Base-by-base conservation (phyloP, 1,284 basidiomycete species). In the Cutaneotrichosporon dermatis region DNA sequence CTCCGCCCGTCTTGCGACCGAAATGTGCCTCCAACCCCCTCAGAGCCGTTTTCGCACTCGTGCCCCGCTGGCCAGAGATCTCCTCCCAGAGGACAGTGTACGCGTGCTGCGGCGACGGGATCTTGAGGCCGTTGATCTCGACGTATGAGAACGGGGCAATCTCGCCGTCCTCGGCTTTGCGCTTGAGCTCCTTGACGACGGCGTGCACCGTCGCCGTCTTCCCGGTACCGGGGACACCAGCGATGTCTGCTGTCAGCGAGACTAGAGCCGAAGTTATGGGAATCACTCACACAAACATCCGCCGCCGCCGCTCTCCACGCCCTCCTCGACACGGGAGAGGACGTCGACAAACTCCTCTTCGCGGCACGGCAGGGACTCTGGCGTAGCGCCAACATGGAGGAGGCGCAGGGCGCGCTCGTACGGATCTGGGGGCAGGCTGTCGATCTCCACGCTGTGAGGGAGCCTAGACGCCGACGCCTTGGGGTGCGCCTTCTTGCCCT, bases 151-250 rank as follows among this genome's bases (percentile, higher is more conserved):
- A 99, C 0, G 91, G 90, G 60, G 89, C 88, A 16, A 87, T 86
- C 82, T 97, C 92, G 62, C 85, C 86, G 57, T 85, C 82, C 71
- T 88, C 83, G 0, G 92, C 92, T 84, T 92, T 89, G 41, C 86
- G 83, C 73, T 90, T 92, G 12, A 97, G 82, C 72, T 94, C 90
- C 46, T 89, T 84, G 43, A 97, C 85, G 12, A 95, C 88, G 1
- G 89, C 89, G 69, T 95, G 92, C 0, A 99, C 93, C 0, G 96
- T 99, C 0, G 96, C 96, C 3, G 96, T 99, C 80, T 99, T 99
- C 3, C 96, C 95, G 7, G 95, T 98, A 1, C 96, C 96, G 7
- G 96, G 96, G 1, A 98, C 92, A 16, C 95, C 96, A 5, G 94
- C 95, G 50, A 99, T 94, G 76, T 95, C 92, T 94, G 57, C 2